These are phyloP conservation scores for Ehretia macrophylla DNA, from an alignment of 257 asterid species.

Conservation along the genomic window DNA sequence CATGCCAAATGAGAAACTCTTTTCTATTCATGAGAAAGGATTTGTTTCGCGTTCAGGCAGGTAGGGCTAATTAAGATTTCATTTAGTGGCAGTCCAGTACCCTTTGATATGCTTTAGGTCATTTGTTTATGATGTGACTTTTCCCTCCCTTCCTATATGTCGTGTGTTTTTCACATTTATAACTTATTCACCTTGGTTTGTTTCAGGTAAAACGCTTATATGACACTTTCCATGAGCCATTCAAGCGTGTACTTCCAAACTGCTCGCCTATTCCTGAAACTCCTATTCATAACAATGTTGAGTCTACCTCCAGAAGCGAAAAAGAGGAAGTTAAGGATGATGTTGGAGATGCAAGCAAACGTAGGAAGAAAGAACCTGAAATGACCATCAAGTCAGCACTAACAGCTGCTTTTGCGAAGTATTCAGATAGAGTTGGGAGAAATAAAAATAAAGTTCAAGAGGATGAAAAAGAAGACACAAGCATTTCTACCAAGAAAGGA, in stretches of 20 bases:
- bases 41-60: no score
- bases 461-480: constrained; percentile 28
- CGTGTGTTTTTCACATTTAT: background rate
- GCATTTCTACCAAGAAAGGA: constrained; percentile 14
- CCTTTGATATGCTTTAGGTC: background rate
- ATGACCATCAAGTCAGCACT: constrained; percentile 63
- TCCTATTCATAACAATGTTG: constrained; percentile 25
- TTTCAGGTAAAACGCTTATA: constrained; percentile 80
- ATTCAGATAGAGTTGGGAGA: constrained; percentile 41
- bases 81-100: no score
- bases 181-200: background rate
- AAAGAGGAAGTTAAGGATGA: constrained; percentile 36
- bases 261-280: constrained; percentile 31
- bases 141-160: background rate
- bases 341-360: constrained; percentile 34
- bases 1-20: no score
- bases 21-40: no score
- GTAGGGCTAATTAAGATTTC: no score
- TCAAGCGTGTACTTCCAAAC: constrained; percentile 66
- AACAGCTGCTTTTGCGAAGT: constrained; percentile 73
- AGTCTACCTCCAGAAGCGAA: constrained; percentile 33
- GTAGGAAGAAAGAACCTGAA: constrained; percentile 55
- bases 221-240: constrained; percentile 91
- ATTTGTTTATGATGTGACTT: background rate
- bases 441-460: constrained; percentile 33